Evolutionary conservation across 2,329 filamentous ascomycete species (phyloP), one percentile per base, ranked within the genome.

Genomic region (Fonsecaea monophora): DNA sequence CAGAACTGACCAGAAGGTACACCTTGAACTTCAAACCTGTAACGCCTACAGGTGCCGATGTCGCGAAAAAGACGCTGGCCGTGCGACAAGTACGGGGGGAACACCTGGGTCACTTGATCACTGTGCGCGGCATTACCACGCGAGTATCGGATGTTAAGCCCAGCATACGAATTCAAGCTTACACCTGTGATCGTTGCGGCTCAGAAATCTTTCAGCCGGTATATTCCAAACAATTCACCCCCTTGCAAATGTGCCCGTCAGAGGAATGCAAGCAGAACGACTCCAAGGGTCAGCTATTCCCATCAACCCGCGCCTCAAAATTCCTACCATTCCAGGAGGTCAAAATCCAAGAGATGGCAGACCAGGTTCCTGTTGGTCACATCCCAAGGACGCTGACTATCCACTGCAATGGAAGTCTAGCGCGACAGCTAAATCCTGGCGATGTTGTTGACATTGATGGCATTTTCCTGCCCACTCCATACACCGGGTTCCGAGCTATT

Each of bases 321-420:
- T 99, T 98, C 76, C 82, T 97, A 75, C 93, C 95, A 3, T 99
- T 99, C 83, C 95, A 99, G 79, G 95, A 99, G 79, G 89, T 98
- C 80, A 98, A 98, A 82, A 93, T 99, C 64, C 95, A 99, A 80
- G 95, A 99, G 78, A 92, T 98, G 88, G 93, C 95, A n/a, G 95
- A 99, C 77, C 95, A 99, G 78, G 95, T 99, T 0, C 95, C 95
- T 7, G 96, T 99, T 70, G 95, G 95, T 59, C 95, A 99, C 77
- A 99, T 99, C 74, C 95, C 95, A 37, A 88, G 95, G 66, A 92
- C 92, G 65, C 82, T 99, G 69, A 98, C 94, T 0, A 83, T 99
- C 25, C 87, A 96, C 74, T 97, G 93, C 79, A 90, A 96, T 75
- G 95, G 95, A 68, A 91, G 88, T 68, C 85, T 96, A 12, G 92